Base-by-base conservation (phyloP, 257 asterid species). In the Nicotiana sylvestris region DNA sequence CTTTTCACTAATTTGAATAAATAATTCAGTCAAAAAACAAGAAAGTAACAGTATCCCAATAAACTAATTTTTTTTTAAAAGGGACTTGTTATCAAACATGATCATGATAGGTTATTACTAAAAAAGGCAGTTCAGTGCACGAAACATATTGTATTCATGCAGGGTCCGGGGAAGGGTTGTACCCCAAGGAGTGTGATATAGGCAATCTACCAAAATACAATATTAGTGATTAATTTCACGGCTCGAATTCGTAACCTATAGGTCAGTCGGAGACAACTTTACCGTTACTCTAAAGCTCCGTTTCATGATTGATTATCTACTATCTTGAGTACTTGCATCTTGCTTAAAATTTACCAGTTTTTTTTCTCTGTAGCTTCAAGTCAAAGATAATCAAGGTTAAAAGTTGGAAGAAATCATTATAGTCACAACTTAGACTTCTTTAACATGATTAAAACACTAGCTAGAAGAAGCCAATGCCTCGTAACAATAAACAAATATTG, bases 341-440 rank as follows among this genome's bases (percentile, higher is more conserved):
- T 30, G 81, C 85, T 57, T 66, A 37, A 49, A 39, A 39, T 39
- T 69, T 37, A n/a, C 33, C 57, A 70, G 2, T 39, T 39, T 11
- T 27, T 27, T 32, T 81, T 78, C 61, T 64, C 46, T 53, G 65
- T 69, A 61, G 81, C 79, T 85, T 84, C 51, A 79, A 85, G 92
- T 91, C 92, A 91, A 91, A 89, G 85, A 83, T 82, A 83, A 83
- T 76, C 74, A 79, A 83, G 80, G 29, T 66, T 33, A 86, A 85
- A 85, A 86, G 78, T 43, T 70, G 4, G 51, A 56, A 53, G 66
- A 67, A 87, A 90, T 90, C 58, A 92, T 89, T 82, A 84, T 51
- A 85, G 86, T 46, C 77, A 82, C 86, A 64, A 66, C 17, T 82
- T 84, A 58, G 85, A 85, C 83, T 86, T 83, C 84, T 85, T 79